Evolutionary conservation across 2,329 filamentous ascomycete species (phyloP).

Genomic region (Neopestalotiopsis rosae): DNA sequence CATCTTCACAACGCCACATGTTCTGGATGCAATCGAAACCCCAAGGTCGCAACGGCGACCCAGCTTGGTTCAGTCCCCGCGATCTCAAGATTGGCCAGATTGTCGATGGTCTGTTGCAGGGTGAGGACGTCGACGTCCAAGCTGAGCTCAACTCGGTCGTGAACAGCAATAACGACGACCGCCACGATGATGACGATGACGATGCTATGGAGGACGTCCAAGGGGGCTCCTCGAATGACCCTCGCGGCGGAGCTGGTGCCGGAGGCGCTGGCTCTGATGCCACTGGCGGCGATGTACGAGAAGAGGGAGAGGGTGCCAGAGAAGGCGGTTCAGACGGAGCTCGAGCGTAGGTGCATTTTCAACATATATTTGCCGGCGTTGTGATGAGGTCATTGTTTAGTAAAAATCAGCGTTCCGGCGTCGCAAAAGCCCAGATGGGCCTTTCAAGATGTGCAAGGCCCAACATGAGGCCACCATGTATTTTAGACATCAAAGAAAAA

Average conservation of each 20-base stretch:
- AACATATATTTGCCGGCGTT: slow-evolving; percentile 35
- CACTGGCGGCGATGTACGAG: slow-evolving; percentile 87
- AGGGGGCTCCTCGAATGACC: slow-evolving; percentile 63
- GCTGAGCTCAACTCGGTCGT: slow-evolving; percentile 71
- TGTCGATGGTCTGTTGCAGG: slow-evolving; percentile 83
- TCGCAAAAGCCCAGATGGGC: slow-evolving; percentile 19
- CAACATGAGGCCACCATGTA: slow-evolving; percentile 11
- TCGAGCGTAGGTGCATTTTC: slow-evolving; percentile 91
- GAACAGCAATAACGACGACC: slow-evolving; percentile 53
- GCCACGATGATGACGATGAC: slow-evolving; percentile 62
- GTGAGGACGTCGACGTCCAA: slow-evolving; percentile 83
- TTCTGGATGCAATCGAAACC: slow-evolving; percentile 97
- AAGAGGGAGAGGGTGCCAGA: slow-evolving; percentile 86
- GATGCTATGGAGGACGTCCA: slow-evolving; percentile 82
- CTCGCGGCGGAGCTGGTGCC: slow-evolving; percentile 65
- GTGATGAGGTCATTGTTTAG: slow-evolving; percentile 22
- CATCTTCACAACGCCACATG: slow-evolving; percentile 86
- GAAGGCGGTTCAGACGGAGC: slow-evolving; percentile 96
- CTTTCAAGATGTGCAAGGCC: slow-evolving; percentile 16
- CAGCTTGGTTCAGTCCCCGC: slow-evolving; percentile 81
- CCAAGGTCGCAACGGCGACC: slow-evolving; percentile 71
- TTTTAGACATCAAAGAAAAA: slow-evolving; percentile 12
- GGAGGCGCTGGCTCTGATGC: slow-evolving; percentile 86
- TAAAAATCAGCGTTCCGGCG: slow-evolving; percentile 20
- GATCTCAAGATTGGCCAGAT: slow-evolving; percentile 89